Conservation (phyloP, 164 flowering plant genomes). For the Nymphaea thermarum region DNA sequence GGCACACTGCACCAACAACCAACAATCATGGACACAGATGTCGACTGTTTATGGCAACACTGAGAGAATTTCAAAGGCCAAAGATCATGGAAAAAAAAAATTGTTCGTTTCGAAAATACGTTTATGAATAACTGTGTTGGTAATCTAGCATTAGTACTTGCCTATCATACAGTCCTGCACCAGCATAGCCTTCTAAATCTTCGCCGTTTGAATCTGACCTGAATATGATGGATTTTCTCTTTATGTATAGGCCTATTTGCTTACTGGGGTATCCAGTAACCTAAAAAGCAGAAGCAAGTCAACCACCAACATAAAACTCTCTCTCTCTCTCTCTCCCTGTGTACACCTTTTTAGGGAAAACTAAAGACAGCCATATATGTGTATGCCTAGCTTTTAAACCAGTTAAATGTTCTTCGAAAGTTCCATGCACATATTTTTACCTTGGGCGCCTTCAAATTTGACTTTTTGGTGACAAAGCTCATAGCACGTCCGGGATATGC, state of each 20-base stretch:
- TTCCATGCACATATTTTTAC: background rate
- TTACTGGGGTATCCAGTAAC: slow-evolving; percentile 26
- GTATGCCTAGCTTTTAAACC: too few species aligned
- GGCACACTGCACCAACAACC: slow-evolving; percentile 10
- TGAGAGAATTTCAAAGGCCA: too few species aligned
- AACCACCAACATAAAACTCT: too few species aligned
- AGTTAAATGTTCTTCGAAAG: too few species aligned
- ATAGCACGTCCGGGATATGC: slow-evolving; percentile 27
- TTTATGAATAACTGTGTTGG: background rate
- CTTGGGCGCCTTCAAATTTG: slow-evolving; percentile 13
- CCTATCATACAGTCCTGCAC: slow-evolving; percentile 28
- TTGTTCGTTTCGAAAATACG: background rate
- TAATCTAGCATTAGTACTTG: background rate
- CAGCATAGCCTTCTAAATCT: slow-evolving; percentile 24
- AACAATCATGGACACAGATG: too few species aligned
- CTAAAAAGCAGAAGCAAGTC: slow-evolving; percentile 3
- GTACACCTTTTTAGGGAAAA: too few species aligned
- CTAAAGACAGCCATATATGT: too few species aligned
- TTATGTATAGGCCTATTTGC: slow-evolving; percentile 16
- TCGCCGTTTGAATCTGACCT: slow-evolving; percentile 30
- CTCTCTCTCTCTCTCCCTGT: too few species aligned
- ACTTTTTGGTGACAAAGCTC: slow-evolving; percentile 18
- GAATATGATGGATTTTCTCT: slow-evolving; percentile 16
- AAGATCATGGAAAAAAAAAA: background rate
- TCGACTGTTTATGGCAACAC: too few species aligned